Base-by-base conservation (phyloP, 768 basidiomycete genomes). In the Agaricus subrufescens region DNA sequence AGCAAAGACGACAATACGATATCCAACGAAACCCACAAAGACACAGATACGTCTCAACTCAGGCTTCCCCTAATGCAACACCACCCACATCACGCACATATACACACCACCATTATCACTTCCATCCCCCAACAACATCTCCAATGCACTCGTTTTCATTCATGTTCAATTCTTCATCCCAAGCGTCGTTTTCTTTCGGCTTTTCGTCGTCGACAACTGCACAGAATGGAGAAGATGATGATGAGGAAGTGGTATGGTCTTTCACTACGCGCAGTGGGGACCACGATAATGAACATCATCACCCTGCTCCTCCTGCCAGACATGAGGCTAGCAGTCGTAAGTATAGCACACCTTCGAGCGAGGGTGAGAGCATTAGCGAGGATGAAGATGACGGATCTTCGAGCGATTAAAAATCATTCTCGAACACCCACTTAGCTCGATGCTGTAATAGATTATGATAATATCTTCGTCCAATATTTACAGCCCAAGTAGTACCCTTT, bases 1-100 rank as follows among this genome's bases (percentile, higher is more conserved):
- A 54, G 53, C 27, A 47, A 30, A 45, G 53, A 47, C 45, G 53
- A 10, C 34, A 54, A 44, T 54, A 54, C 23, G 53, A 54, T 27
- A 25, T 46, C 7, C 25, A 37, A n/a, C 26, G 23, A 3, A 34
- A 34, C 34, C 34, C 34, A 34, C 34, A 34, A 34, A 34, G 34
- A 34, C 34, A 34, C 34, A 34, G 34, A 34, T 34, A 34, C 11
- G 7, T 11, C 2, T 34, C 34, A 34, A 34, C 19, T 19, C 19
- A 11, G 5, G 8, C 34, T 34, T 34, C 34, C 11, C 11, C 34
- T 34, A 8, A 19, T 19, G 19, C 19, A 19, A 19, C 34, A 34
- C 8, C 34, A 11, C 3, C 3, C 3, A 2, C 34, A 11, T 8
- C 34, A 8, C 34, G 11, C 7, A 42, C 40, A 2, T 42, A 6